phyloP scores from a whole-genome alignment of 2,329 filamentous ascomycete genomes.

The Hypoxylon sp. region DNA sequence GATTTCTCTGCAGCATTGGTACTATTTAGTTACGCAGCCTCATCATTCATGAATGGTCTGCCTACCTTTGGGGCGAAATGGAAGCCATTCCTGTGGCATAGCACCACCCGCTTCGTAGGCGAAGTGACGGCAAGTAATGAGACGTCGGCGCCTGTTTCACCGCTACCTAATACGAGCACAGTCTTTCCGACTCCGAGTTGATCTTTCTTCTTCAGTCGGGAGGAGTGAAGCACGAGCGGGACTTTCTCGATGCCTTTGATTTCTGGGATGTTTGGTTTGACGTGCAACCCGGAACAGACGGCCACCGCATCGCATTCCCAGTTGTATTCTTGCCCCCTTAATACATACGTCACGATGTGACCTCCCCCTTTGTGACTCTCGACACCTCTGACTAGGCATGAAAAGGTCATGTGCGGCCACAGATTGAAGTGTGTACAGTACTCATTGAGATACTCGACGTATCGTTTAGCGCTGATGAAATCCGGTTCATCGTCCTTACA shows the following conservation, averaged over 20 bases:
- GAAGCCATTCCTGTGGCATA: constrained; percentile 64
- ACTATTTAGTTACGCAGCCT: constrained; percentile 2
- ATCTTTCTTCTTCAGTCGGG: constrained; percentile 58
- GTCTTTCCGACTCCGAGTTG: constrained; percentile 60
- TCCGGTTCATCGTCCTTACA: constrained; percentile 60
- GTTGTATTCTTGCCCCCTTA: constrained; percentile 23
- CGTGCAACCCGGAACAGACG: constrained; percentile 62
- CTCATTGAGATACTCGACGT: constrained; percentile 60
- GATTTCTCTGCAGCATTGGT: constrained; percentile 46
- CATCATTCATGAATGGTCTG: constrained; percentile 5
- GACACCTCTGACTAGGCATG: constrained; percentile 53
- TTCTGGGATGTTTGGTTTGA: constrained; percentile 57
- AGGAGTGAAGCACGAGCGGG: constrained; percentile 60
- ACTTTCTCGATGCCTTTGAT: constrained; percentile 59
- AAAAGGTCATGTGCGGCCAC: constrained; percentile 56
- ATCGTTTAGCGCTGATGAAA: constrained; percentile 60
- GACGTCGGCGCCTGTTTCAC: constrained; percentile 64
- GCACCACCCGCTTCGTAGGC: constrained; percentile 58
- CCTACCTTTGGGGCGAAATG: constrained; percentile 62
- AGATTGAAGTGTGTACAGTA: constrained; percentile 60
- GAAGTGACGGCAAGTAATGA: constrained; percentile 62
- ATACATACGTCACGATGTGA: constrained; percentile 45
- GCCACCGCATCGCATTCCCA: constrained; percentile 63
- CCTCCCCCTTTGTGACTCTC: constrained; percentile 35
- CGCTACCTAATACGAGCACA: constrained; percentile 61